Evolutionary conservation across 1,139 yeast species (phyloP).

Genomic region (Yueomyces sp.): DNA sequence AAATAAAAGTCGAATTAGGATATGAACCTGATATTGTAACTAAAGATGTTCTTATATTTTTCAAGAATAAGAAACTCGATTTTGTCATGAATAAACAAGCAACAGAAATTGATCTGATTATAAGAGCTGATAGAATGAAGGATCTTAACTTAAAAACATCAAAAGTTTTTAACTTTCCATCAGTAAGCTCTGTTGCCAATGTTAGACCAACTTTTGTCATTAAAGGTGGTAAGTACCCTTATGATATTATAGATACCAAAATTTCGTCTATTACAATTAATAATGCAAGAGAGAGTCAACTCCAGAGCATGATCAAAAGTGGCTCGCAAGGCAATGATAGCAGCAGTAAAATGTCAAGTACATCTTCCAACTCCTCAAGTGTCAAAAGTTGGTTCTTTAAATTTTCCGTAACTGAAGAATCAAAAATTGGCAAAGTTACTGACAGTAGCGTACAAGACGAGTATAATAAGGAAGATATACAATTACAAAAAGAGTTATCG

Average conservation of each 20-base stretch:
- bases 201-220: constrained; percentile 12
- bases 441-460: too few species aligned
- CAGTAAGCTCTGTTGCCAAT: constrained; percentile 10
- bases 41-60: constrained; percentile 3
- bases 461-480: too few species aligned
- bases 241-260: constrained; percentile 16
- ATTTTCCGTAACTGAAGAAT: too few species aligned
- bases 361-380: neutral
- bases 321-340: neutral
- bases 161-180: constrained; percentile 7
- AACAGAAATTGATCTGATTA: constrained; percentile 4
- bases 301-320: neutral
- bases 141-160: constrained; percentile 2
- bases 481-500: too few species aligned
- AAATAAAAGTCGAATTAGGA: neutral
- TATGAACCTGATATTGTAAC: neutral
- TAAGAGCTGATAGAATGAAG: constrained; percentile 5
- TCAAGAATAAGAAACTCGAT: constrained; percentile 7
- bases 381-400: neutral
- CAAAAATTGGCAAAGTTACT: too few species aligned
- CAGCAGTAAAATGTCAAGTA: too few species aligned
- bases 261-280: constrained; percentile 1
- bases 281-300: neutral
- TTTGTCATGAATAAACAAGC: constrained; percentile 1
- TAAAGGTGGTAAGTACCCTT: constrained; percentile 16